Percentiles rank a stretch among this genome's conserved stretches.
phyloP scores from a whole-genome alignment of 148 eudicot species.

The Pharnaceum exiguum region DNA sequence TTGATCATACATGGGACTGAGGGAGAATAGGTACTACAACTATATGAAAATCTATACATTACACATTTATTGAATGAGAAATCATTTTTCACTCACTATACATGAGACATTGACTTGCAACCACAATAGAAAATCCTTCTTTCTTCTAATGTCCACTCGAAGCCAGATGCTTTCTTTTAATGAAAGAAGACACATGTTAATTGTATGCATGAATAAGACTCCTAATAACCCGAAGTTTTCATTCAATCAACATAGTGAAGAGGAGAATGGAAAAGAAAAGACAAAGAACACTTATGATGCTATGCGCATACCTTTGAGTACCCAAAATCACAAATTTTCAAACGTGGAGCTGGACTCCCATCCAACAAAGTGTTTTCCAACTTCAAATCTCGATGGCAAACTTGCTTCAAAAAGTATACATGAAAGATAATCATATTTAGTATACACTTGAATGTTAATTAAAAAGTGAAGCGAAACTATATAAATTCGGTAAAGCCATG shows the following conservation, averaged over 20 bases:
- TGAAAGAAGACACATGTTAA: no score
- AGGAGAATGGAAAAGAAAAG: no score
- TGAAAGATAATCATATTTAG: conserved; percentile 2
- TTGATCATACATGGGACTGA: neutral
- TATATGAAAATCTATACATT: neutral
- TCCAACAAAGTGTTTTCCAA: conserved; percentile 84
- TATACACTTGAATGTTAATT: neutral
- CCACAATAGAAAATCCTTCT: neutral
- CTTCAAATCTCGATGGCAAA: conserved; percentile 89
- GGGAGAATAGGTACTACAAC: neutral
- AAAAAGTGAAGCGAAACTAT: neutral
- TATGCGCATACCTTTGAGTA: conserved; percentile 72
- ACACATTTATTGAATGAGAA: no score
- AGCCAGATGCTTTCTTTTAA: no score
- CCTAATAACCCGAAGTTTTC: no score
- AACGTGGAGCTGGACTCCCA: conserved; percentile 88
- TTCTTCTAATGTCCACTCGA: no score
- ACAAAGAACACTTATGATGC: neutral
- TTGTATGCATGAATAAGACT: no score
- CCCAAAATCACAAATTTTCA: conserved; percentile 96
- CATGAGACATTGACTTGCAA: neutral
- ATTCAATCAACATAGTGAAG: no score
- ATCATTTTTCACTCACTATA: no score
- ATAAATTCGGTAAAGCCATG: neutral
- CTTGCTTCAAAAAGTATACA: conserved; percentile 55